These are phyloP conservation scores for Carex pumila DNA, from an alignment of 176 grass and related monocot genomes.

Conservation along the genomic window DNA sequence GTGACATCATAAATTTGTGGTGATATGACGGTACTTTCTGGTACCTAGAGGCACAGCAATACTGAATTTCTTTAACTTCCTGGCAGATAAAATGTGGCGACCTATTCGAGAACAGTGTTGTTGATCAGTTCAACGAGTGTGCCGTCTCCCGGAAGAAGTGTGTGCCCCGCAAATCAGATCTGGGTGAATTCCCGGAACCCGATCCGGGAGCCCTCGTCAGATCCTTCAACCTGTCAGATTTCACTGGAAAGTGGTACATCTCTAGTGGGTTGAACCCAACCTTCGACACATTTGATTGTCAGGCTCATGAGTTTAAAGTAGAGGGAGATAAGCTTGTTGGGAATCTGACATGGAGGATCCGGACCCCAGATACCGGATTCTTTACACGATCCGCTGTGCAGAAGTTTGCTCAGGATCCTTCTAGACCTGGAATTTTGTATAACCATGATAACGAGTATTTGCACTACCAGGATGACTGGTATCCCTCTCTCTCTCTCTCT, in stretches of 20 bases:
- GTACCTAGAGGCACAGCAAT: background rate
- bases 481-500: background rate
- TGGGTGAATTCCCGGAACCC: conserved; percentile 78
- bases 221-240: conserved; percentile 84
- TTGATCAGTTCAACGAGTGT: conserved; percentile 91
- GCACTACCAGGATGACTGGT: conserved; percentile 99
- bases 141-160: conserved; percentile 95
- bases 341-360: conserved; percentile 72
- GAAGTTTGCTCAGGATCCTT: conserved; percentile 65
- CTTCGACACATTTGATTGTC: conserved; percentile 86
- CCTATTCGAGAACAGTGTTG: conserved; percentile 83
- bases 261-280: conserved; percentile 87
- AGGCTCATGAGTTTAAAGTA: conserved; percentile 78
- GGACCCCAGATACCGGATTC: conserved; percentile 61
- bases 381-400: conserved; percentile 66
- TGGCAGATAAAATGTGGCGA: conserved; percentile 91
- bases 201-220: conserved; percentile 56
- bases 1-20: background rate
- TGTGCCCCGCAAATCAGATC: conserved; percentile 76
- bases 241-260: conserved; percentile 93
- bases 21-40: background rate
- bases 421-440: conserved; percentile 64
- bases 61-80: background rate
- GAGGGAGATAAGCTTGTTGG: conserved; percentile 68
- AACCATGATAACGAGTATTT: conserved; percentile 96